Evolutionary conservation across 2,329 filamentous ascomycete genomes (phyloP).

Genomic region (Diaporthe australafricana): DNA sequence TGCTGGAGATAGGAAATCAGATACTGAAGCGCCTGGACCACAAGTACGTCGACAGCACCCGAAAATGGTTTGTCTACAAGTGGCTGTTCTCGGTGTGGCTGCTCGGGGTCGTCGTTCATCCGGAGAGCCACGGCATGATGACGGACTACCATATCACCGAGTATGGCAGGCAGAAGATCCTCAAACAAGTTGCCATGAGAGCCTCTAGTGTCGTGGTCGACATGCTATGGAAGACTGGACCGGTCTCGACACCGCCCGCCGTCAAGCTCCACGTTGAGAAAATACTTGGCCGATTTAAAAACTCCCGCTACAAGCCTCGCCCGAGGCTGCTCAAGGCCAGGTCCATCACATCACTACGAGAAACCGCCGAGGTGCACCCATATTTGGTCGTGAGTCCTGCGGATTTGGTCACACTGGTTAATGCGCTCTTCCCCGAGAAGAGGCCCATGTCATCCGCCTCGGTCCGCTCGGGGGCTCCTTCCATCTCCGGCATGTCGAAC

Average conservation of each 20-base stretch:
- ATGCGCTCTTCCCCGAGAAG: conserved; percentile 84
- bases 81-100: conserved; percentile 95
- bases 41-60: conserved; percentile 78
- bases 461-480: conserved; percentile 75
- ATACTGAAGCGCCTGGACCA: conserved; percentile 82
- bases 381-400: conserved; percentile 84
- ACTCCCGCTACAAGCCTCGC: conserved; percentile 58
- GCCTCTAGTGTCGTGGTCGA: conserved; percentile 85
- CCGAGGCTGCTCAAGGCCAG: conserved; percentile 76
- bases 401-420: conserved; percentile 83
- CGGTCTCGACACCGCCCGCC: conserved; percentile 70
- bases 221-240: conserved; percentile 77
- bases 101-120: conserved; percentile 84
- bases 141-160: conserved; percentile 93
- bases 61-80: conserved; percentile 86
- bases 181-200: conserved; percentile 82
- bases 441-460: conserved; percentile 74
- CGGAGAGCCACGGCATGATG: conserved; percentile 84
- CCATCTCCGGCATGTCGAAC: conserved; percentile 74
- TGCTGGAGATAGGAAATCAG: conserved; percentile 85
- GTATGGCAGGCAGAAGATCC: conserved; percentile 85
- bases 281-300: conserved; percentile 74
- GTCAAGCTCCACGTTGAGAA: conserved; percentile 78
- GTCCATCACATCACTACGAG: conserved; percentile 77
- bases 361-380: conserved; percentile 82